Evolutionary conservation across 768 basidiomycete genomes (phyloP).

Genomic region (Leccinum longicurvipes): DNA sequence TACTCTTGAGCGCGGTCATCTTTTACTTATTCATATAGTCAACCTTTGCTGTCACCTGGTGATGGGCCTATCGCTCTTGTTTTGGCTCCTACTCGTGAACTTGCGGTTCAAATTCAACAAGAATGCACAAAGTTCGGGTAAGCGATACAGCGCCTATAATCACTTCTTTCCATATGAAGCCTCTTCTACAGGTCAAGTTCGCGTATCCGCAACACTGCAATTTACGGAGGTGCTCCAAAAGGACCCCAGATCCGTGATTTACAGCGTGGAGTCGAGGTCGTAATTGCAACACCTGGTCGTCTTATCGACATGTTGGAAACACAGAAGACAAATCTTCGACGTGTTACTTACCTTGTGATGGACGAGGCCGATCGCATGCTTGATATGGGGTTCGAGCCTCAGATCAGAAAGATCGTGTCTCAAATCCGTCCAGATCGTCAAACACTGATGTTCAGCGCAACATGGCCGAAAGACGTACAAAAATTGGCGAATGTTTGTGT

Average conservation of each 20-base stretch:
- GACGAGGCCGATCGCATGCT: slow-evolving; percentile 99
- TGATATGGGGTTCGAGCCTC: slow-evolving; percentile 99
- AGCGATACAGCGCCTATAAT: slow-evolving; percentile 17
- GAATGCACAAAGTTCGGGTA: slow-evolving; percentile 98
- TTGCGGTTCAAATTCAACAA: slow-evolving; percentile 98
- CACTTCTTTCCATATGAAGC: slow-evolving; percentile 2
- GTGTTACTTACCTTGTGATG: slow-evolving; percentile 97
- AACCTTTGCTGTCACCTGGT: slow-evolving; percentile 88
- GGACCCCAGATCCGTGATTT: slow-evolving; percentile 98
- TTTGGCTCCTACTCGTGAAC: slow-evolving; percentile 95
- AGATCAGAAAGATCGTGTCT: slow-evolving; percentile 95
- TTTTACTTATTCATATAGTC: slow-evolving; percentile 42
- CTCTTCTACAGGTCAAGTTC: slow-evolving; percentile 69
- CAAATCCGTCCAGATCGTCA: slow-evolving; percentile 98
- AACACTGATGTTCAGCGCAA: slow-evolving; percentile 98
- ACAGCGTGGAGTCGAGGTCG: slow-evolving; percentile 94
- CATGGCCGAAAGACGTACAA: slow-evolving; percentile 99
- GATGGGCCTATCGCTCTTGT: slow-evolving; percentile 98
- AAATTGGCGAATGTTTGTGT: slow-evolving; percentile 80
- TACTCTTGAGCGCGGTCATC: not conserved
- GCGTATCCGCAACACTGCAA: slow-evolving; percentile 95
- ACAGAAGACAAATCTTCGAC: slow-evolving; percentile 92
- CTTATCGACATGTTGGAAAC: slow-evolving; percentile 98
- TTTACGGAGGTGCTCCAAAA: slow-evolving; percentile 98
- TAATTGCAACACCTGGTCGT: slow-evolving; percentile 99